Percentiles rank a stretch among this genome's conserved stretches.
Conservation (phyloP, 83 land plant genomes). For the Thuja plicata region DNA sequence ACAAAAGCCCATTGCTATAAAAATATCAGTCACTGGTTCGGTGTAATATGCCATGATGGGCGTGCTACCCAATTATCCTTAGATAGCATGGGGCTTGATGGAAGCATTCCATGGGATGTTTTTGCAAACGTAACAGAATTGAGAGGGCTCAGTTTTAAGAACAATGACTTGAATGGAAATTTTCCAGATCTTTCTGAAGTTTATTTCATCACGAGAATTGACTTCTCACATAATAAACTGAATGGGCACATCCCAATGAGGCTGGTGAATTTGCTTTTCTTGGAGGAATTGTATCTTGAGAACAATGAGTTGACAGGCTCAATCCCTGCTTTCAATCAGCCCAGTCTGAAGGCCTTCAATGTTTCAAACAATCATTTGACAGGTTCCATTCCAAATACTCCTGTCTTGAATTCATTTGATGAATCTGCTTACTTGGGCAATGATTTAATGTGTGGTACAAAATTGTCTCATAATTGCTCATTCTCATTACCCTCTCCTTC, state of each 20-base stretch:
- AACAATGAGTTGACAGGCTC: slow-evolving; percentile 39
- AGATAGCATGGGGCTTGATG: slow-evolving; percentile 22
- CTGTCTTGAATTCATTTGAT: slow-evolving; percentile 14
- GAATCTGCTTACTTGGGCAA: slow-evolving; percentile 15
- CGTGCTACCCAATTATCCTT: slow-evolving; percentile 30
- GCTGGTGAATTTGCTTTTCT: slow-evolving; percentile 3
- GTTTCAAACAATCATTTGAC: slow-evolving; percentile 41
- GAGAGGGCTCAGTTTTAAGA: slow-evolving; percentile 23
- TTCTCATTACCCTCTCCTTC: not conserved
- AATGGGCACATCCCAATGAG: slow-evolving; percentile 33
- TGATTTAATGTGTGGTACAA: slow-evolving; percentile 13
- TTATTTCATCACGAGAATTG: slow-evolving; percentile 22
- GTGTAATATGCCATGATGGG: slow-evolving; percentile 30
- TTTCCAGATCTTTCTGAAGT: slow-evolving; percentile 26
- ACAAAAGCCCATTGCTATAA: slow-evolving; percentile 19
- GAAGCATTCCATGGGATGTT: slow-evolving; percentile 20
- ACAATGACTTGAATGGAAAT: slow-evolving; percentile 31
- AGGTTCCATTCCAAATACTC: slow-evolving; percentile 42
- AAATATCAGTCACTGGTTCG: slow-evolving; percentile 24
- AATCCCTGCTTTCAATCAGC: slow-evolving; percentile 22
- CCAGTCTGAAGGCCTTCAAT: slow-evolving; percentile 20
- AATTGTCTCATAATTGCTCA: not conserved
- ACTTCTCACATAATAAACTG: slow-evolving; percentile 26
- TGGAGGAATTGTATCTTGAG: slow-evolving; percentile 37
- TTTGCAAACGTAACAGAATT: slow-evolving; percentile 13